Evolutionary conservation across 1,284 basidiomycete species (phyloP).

Genomic region (Marasmius oreades): DNA sequence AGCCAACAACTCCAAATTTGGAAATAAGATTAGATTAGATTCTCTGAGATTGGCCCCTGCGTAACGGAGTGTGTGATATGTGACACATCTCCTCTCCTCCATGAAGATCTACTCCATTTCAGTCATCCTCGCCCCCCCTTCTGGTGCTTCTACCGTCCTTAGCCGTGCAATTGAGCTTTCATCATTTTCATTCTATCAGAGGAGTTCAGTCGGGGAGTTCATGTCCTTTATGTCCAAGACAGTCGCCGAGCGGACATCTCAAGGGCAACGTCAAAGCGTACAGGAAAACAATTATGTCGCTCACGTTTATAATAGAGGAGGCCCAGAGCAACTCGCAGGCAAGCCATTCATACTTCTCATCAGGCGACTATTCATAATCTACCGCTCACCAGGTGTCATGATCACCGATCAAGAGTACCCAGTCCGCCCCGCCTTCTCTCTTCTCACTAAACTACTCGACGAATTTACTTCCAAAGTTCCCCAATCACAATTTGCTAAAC

Average conservation of each 20-base stretch:
- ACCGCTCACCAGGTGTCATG: conserved; percentile 65
- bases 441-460: conserved; percentile 92
- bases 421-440: conserved; percentile 92
- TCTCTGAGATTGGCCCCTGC: background rate
- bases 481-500: conserved; percentile 61
- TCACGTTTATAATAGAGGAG: conserved; percentile 87
- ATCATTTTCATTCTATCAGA: conserved; percentile 93
- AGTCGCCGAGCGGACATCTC: conserved; percentile 85
- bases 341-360: conserved; percentile 20
- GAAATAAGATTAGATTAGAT: background rate
- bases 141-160: conserved; percentile 61
- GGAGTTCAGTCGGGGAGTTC: conserved; percentile 83
- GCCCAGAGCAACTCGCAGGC: conserved; percentile 80
- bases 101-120: conserved; percentile 75
- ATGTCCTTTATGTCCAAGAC: conserved; percentile 91
- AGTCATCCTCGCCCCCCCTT: conserved; percentile 54
- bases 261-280: conserved; percentile 88
- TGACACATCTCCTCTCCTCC: background rate
- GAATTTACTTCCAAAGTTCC: conserved; percentile 86
- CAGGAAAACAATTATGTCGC: conserved; percentile 95
- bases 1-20: background rate
- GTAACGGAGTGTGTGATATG: background rate
- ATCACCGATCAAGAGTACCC: conserved; percentile 97
- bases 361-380: background rate
- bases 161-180: conserved; percentile 80